These are phyloP conservation scores for Phytomonas sp. DNA, from an alignment of 208 protist genomes.

Conservation along the genomic window DNA sequence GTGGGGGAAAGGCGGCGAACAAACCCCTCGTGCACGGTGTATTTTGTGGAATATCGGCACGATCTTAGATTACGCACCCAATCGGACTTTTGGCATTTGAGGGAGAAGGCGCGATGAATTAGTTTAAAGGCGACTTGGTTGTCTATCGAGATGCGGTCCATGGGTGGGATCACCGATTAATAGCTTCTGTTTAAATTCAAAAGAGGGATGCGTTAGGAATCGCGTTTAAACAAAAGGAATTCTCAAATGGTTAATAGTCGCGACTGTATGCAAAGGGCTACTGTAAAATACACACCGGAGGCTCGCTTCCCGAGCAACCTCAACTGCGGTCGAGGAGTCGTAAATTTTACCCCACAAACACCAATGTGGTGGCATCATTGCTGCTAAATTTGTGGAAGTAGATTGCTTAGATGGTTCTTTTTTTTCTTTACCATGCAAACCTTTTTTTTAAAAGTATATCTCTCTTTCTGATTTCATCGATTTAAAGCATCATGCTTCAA, in stretches of 20 bases:
- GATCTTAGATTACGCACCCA: too few species aligned
- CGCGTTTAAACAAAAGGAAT: slow-evolving; percentile 14
- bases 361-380: slow-evolving; percentile 30
- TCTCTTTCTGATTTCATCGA: slow-evolving; percentile 4
- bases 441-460: neutral
- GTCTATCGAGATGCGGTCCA: slow-evolving; percentile 38
- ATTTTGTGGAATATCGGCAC: too few species aligned
- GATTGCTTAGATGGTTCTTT: neutral
- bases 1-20: too few species aligned
- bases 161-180: slow-evolving; percentile 32
- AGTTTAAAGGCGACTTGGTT: slow-evolving; percentile 68
- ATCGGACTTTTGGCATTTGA: too few species aligned
- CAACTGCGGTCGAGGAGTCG: slow-evolving; percentile 62
- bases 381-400: slow-evolving; percentile 5
- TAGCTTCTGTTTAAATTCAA: slow-evolving; percentile 25
- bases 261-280: neutral
- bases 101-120: slow-evolving; percentile 62
- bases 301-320: slow-evolving; percentile 32
- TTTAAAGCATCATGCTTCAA: neutral
- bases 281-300: slow-evolving; percentile 17
- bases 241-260: slow-evolving; percentile 7
- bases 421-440: neutral
- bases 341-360: slow-evolving; percentile 29
- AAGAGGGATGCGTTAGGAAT: neutral
- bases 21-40: too few species aligned